Conservation (phyloP, 768 basidiomycete species). For the Hydnomerulius pinastri region DNA sequence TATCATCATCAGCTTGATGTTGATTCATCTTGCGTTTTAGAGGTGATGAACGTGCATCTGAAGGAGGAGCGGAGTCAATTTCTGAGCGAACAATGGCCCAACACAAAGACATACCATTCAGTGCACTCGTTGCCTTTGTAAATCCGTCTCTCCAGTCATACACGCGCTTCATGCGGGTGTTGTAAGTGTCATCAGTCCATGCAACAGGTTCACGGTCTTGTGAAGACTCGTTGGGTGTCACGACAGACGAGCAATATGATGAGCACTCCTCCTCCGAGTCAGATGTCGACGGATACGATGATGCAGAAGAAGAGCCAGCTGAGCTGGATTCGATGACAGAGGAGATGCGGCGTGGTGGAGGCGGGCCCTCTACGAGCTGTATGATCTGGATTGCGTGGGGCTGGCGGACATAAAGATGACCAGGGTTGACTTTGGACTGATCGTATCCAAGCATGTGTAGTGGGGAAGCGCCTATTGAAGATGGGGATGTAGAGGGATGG, state of each 20-base stretch:
- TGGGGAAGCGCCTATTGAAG: slow-evolving; percentile 20
- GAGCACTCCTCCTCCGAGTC: slow-evolving; percentile 49
- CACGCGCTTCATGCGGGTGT: slow-evolving; percentile 63
- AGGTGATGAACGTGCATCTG: slow-evolving; percentile 34
- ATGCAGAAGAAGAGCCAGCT: slow-evolving; percentile 41
- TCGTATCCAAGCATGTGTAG: slow-evolving; percentile 28
- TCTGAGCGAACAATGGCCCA: not conserved
- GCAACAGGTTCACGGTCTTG: slow-evolving; percentile 23
- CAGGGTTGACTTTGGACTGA: slow-evolving; percentile 37
- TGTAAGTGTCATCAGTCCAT: slow-evolving; percentile 51
- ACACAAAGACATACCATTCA: slow-evolving; percentile 39
- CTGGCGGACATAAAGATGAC: slow-evolving; percentile 48
- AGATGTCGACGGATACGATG: slow-evolving; percentile 38
- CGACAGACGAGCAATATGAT: slow-evolving; percentile 74
- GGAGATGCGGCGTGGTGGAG: slow-evolving; percentile 49
- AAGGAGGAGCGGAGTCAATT: slow-evolving; percentile 3
- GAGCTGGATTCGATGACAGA: slow-evolving; percentile 35
- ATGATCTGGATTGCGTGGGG: slow-evolving; percentile 65
- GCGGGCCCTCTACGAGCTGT: slow-evolving; percentile 67
- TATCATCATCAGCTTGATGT: slow-evolving; percentile 43
- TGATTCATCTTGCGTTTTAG: slow-evolving; percentile 50
- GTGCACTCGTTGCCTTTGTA: slow-evolving; percentile 43
- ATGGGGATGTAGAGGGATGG: slow-evolving; percentile 24
- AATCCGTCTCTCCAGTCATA: slow-evolving; percentile 69
- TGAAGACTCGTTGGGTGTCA: slow-evolving; percentile 40